phyloP scores from a whole-genome alignment of 2,329 filamentous ascomycete genomes.

The Aspergillus hortae region DNA sequence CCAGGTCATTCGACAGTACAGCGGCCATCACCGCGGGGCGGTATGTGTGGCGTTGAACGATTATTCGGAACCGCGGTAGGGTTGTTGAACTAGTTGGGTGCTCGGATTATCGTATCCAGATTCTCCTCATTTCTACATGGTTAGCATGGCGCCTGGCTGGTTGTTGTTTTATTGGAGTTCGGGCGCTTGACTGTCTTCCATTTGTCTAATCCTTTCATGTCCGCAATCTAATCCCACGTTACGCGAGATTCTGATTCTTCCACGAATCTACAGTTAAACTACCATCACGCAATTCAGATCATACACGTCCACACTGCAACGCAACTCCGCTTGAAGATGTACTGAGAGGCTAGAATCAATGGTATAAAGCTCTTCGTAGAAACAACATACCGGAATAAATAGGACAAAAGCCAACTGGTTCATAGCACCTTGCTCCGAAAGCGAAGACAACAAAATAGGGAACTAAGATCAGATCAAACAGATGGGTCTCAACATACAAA shows the following conservation, averaged over 20 bases:
- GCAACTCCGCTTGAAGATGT: not conserved
- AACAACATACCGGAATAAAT: not conserved
- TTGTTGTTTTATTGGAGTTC: constrained; percentile 1
- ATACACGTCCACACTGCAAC: not conserved
- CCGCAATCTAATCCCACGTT: too few relatives aligned
- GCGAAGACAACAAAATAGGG: not conserved
- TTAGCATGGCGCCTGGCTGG: constrained; percentile 22
- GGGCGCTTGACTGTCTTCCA: not conserved
- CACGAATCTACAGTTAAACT: too few relatives aligned
- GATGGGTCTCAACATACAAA: not conserved
- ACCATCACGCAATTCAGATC: too few relatives aligned
- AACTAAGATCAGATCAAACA: not conserved
- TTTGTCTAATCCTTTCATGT: not conserved
- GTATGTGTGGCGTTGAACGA: constrained; percentile 93
- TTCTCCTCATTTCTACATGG: constrained; percentile 11
- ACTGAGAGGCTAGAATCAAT: not conserved
- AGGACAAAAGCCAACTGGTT: not conserved
- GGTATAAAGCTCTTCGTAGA: not conserved
- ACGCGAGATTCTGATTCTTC: too few relatives aligned
- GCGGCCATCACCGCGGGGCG: constrained; percentile 86
- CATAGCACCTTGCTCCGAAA: constrained; percentile 1
- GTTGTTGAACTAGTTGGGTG: not conserved
- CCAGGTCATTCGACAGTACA: constrained; percentile 90
- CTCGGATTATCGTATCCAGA: not conserved
- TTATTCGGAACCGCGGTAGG: constrained; percentile 52